Evolutionary conservation across 192 early-diverging fungal species (phyloP), one percentile per base, ranked within the genome.

Genomic region (Dissophora ornata): DNA sequence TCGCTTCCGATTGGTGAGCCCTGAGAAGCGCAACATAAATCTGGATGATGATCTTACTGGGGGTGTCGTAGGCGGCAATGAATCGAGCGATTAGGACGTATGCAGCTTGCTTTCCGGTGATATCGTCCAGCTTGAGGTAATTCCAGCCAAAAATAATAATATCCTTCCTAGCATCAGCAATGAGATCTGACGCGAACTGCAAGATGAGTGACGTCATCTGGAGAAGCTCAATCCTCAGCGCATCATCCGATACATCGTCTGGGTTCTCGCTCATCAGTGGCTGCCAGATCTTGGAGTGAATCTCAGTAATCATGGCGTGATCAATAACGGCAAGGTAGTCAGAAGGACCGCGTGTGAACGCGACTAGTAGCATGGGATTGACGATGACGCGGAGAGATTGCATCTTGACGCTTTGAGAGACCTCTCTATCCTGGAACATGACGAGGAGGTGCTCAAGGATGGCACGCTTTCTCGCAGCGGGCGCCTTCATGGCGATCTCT

Each of bases 101-200:
- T 7, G 97, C 91, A 1, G 97, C 90, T 65, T 98, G 95, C 63
- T 98, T 98, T 82, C 93, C 93, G 33, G 94, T 97, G 16, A 95
- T 85, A 49, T 99, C 98, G 64, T 98, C 97, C 26, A 83, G 62
- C 46, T 88, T 88, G 49, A 91, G 88, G 64, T 91, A 89, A 50
- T 89, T 88, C 97, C 97, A 98, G 6, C 92, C 94, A 84, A 96
- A 97, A 71, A 95, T 96, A 69, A 98, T 97, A 19, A 97, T 89
- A 57, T 97, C 94, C 74, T 94, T 95, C 28, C 90, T 85, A 36
- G 84, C 77, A 55, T 96, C 94, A 13, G 86, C 88, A 42, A 97
- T 87, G 2, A 91, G 79, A n/a, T 83, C 63, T 2, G 92, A 90
- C 0, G 91, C 92, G 69, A 91, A 89, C 62, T 95, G 93, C 0